Evolutionary conservation across 768 basidiomycete species (phyloP).

Genomic region (Tylopilus sp.): DNA sequence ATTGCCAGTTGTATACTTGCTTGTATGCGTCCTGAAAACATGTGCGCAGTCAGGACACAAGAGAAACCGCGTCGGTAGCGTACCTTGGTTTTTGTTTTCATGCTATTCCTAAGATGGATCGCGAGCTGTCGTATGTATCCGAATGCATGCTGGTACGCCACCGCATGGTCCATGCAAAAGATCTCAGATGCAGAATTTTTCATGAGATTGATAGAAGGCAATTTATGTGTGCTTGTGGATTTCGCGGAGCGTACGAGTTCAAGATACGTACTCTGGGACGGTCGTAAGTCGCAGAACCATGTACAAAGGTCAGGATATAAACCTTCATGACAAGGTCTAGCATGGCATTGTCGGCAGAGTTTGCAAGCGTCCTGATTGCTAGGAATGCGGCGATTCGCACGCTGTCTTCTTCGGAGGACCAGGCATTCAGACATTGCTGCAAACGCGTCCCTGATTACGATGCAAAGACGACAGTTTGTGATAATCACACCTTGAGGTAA

Average conservation of each 20-base stretch:
- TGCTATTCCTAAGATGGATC: slow-evolving; percentile 85
- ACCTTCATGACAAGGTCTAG: slow-evolving; percentile 88
- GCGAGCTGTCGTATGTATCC: slow-evolving; percentile 94
- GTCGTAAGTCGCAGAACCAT: not conserved
- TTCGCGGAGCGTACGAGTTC: slow-evolving; percentile 82
- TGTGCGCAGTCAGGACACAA: slow-evolving; percentile 5
- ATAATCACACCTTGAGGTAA: slow-evolving; percentile 73
- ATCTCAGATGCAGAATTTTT: slow-evolving; percentile 96
- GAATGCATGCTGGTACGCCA: slow-evolving; percentile 92
- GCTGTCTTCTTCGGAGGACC: slow-evolving; percentile 79
- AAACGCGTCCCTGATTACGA: not conserved
- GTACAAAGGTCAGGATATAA: not conserved
- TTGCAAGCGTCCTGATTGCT: slow-evolving; percentile 75
- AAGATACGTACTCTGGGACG: slow-evolving; percentile 75
- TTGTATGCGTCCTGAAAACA: slow-evolving; percentile 75
- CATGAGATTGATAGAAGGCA: slow-evolving; percentile 93
- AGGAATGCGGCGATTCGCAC: slow-evolving; percentile 85
- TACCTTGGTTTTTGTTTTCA: slow-evolving; percentile 85
- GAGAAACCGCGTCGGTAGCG: slow-evolving; percentile 10
- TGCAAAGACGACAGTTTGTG: not conserved
- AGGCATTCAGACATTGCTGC: slow-evolving; percentile 78
- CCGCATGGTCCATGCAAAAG: slow-evolving; percentile 71
- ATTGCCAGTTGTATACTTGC: slow-evolving; percentile 99
- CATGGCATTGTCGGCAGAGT: slow-evolving; percentile 73
- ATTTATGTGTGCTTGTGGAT: slow-evolving; percentile 78